A percentile compares a stretch with the other conserved stretches of the same genome.
Conservation (phyloP, 176 grass and related monocot species). For the Oryza officinalis region DNA sequence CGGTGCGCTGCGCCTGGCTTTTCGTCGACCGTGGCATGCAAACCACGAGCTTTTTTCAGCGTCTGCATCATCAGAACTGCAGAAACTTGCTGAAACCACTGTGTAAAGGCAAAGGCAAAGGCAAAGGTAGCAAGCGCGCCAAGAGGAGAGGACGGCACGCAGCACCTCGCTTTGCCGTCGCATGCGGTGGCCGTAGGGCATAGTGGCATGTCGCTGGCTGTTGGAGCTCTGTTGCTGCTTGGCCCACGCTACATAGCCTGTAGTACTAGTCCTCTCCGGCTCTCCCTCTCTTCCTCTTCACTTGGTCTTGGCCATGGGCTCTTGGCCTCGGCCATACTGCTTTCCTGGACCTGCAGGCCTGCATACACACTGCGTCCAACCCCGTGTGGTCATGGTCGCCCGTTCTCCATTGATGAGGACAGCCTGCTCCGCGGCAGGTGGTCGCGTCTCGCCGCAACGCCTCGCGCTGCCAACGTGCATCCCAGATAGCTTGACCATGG, state of each 20-base stretch:
- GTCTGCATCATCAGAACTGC: background rate
- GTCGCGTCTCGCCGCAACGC: background rate
- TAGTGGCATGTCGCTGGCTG: conserved; percentile 45
- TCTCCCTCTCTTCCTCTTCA: background rate
- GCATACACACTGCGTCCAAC: background rate
- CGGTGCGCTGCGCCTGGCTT: background rate
- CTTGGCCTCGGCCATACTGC: background rate
- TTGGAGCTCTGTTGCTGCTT: conserved; percentile 43
- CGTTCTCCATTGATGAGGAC: conserved; percentile 33
- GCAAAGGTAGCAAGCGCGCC: background rate
- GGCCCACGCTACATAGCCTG: background rate
- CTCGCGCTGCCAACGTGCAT: background rate
- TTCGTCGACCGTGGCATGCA: conserved; percentile 2
- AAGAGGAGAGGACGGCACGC: conserved; percentile 8
- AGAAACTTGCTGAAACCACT: conserved; percentile 33
- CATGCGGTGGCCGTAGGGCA: conserved; percentile 37
- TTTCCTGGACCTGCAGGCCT: background rate
- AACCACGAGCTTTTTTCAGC: conserved; percentile 2
- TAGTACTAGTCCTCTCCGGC: background rate
- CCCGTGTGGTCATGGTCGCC: background rate
- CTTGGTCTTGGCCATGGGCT: background rate
- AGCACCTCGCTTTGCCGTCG: background rate
- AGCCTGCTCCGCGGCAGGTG: conserved; percentile 12
- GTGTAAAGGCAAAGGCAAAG: background rate
- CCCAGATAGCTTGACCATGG: background rate